Evolutionary conservation across 805 yeast species (phyloP).

Genomic region (Wickerhamomyces bisporus): DNA sequence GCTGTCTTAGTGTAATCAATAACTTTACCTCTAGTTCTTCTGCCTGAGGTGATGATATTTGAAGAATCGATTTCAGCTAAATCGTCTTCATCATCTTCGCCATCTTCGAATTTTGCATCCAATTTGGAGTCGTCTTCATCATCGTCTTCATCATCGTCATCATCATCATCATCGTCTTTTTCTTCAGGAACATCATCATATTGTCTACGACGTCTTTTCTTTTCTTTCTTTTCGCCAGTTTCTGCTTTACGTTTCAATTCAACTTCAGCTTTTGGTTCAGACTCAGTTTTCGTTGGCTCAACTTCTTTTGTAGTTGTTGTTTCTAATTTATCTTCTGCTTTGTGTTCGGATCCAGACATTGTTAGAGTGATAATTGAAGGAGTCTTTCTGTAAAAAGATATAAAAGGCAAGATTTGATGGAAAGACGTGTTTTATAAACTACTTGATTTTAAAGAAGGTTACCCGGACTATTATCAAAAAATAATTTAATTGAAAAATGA

Average conservation of each 20-base stretch:
- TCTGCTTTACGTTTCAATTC: constrained; percentile 23
- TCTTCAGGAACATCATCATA: constrained; percentile 58
- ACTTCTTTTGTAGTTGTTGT: no score
- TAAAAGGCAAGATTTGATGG: no score
- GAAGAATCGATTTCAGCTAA: constrained; percentile 73
- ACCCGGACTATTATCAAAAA: no score
- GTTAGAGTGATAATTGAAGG: no score
- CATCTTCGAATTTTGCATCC: constrained; percentile 37
- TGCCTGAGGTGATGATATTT: constrained; percentile 77
- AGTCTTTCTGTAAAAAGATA: no score
- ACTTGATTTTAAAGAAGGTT: no score
- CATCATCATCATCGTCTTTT: constrained; percentile 35
- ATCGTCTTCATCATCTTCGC: constrained; percentile 74
- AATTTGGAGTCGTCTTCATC: constrained; percentile 50
- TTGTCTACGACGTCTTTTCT: constrained; percentile 54
- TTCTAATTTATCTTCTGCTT: neutral
- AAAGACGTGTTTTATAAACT: no score
- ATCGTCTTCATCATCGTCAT: constrained; percentile 33
- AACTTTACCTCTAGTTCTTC: constrained; percentile 87
- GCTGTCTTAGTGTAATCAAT: constrained; percentile 83
- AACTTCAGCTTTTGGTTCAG: constrained; percentile 15
- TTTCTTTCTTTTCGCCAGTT: constrained; percentile 32
- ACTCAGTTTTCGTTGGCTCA: constrained; percentile 12
- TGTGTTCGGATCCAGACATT: no score
- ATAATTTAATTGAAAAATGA: no score